Conservation (phyloP, 306 rosid species). For the Quercus alba region DNA sequence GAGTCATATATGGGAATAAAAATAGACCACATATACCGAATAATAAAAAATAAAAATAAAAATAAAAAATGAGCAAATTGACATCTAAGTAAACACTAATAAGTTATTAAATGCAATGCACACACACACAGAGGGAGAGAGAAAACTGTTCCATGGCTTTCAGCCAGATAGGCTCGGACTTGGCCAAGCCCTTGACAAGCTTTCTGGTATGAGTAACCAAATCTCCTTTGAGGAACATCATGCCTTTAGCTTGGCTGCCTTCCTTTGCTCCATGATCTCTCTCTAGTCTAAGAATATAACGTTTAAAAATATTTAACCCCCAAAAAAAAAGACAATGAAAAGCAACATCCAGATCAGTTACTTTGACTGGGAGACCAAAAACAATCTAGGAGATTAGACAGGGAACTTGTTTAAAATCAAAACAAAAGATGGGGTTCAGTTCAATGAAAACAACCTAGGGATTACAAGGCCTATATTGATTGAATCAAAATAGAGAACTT, state of each 20-base stretch:
- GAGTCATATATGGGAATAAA: not conserved
- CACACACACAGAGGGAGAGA: not conserved
- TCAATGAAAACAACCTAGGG: too few species aligned
- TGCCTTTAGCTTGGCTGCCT: conserved; percentile 14
- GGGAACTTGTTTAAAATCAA: too few species aligned
- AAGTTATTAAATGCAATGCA: too few species aligned
- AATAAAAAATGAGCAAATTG: not conserved
- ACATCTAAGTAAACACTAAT: not conserved
- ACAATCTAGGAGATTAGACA: too few species aligned
- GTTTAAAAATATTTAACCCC: too few species aligned
- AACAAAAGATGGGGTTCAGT: too few species aligned
- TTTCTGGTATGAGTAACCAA: conserved; percentile 61
- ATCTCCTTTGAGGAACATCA: conserved; percentile 82
- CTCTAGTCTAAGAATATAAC: too few species aligned
- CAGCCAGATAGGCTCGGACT: conserved; percentile 79
- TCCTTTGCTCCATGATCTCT: not conserved
- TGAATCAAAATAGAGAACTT: too few species aligned
- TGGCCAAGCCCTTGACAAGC: conserved; percentile 84
- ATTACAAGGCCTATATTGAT: too few species aligned
- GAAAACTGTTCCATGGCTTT: conserved; percentile 86
- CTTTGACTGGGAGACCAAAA: too few species aligned
- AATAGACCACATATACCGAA: not conserved
- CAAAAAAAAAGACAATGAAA: too few species aligned
- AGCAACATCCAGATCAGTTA: too few species aligned
- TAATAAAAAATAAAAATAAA: not conserved